Conservation (phyloP, 2,329 filamentous ascomycete genomes). For the Claviceps quebecensis region DNA sequence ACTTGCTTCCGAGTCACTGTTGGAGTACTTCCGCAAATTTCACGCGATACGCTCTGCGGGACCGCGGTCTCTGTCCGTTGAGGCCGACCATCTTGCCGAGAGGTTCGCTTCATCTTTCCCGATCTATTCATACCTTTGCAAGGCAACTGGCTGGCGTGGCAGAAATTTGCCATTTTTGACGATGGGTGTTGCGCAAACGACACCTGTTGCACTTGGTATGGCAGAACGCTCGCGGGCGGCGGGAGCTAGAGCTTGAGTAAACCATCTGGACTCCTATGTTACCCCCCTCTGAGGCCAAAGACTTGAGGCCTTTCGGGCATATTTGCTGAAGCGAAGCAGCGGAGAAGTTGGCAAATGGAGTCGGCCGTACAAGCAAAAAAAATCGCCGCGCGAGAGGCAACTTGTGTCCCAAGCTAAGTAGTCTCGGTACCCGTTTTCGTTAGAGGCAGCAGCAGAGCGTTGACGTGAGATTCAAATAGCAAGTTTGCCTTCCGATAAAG, state of each 20-base stretch:
- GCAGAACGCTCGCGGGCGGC: not conserved
- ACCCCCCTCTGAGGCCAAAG: not conserved
- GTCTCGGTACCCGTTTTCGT: not conserved
- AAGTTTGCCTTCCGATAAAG: not conserved
- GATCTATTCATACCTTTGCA: not conserved
- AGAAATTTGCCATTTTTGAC: not conserved
- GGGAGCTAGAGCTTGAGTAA: not conserved
- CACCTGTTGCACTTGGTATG: not conserved
- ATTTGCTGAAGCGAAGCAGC: not conserved
- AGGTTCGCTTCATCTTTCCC: constrained; percentile 28
- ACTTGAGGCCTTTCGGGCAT: not conserved
- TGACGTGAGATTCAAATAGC: not conserved
- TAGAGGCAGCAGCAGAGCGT: not conserved
- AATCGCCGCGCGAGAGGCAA: not conserved
- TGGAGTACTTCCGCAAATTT: not conserved
- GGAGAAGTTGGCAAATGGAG: not conserved
- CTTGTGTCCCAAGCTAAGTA: not conserved
- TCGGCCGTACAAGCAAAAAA: not conserved
- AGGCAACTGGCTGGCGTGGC: not conserved
- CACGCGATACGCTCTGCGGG: not conserved
- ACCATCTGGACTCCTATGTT: not conserved
- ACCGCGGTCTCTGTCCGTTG: not conserved
- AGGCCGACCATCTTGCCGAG: constrained; percentile 13
- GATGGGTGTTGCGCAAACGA: not conserved
- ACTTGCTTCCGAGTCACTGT: not conserved